Evolutionary conservation across 2,329 filamentous ascomycete genomes (phyloP), one percentile per base, ranked within the genome.

Genomic region (Cadophora sp.): DNA sequence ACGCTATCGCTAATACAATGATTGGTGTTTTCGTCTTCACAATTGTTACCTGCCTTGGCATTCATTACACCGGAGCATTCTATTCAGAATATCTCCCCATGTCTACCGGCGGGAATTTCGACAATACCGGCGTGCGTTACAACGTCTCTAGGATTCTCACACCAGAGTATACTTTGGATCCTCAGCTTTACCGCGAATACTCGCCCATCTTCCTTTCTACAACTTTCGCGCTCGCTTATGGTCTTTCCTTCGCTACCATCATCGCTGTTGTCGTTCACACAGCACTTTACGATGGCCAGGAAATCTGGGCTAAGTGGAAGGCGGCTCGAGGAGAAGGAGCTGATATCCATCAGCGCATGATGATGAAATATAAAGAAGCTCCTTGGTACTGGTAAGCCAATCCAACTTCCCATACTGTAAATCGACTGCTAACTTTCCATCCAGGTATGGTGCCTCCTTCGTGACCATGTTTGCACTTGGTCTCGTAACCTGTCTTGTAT

Each of bases 31-130:
- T 87, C 33, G 68, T 87, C 66, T 88, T 89, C 75, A 91, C 87
- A 74, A 83, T 91, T 66, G 77, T 91, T 75, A 78, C 84, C 3
- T 82, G 86, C 1, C 81, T 85, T 0, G 80, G 84, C 3, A 78
- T 93, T 20, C 90, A 93, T 75, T 94, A 89, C 74, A 85, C 81
- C 7, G 87, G 87, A 11, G 80, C 83, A 0, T 92, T 89, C 85
- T 92, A 83, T 69, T 80, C 87, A 41, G 83, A 86, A 66, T 89
- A 89, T 74, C 79, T 91, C 63, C 87, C 88, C 1, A 83, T 91
- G 27, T 83, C 87, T 68, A 86, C 84, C 64, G 83, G 84, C 16
- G 83, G 85, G 67, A 87, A 85, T 1, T 91, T 86, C 74, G 89
- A 91, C 78, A 91, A 91, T 73, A 88, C 82, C 0, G 89, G 87